Evolutionary conservation across 2,329 filamentous ascomycete genomes (phyloP).

Genomic region (Arthrobotrys sphaeroides): DNA sequence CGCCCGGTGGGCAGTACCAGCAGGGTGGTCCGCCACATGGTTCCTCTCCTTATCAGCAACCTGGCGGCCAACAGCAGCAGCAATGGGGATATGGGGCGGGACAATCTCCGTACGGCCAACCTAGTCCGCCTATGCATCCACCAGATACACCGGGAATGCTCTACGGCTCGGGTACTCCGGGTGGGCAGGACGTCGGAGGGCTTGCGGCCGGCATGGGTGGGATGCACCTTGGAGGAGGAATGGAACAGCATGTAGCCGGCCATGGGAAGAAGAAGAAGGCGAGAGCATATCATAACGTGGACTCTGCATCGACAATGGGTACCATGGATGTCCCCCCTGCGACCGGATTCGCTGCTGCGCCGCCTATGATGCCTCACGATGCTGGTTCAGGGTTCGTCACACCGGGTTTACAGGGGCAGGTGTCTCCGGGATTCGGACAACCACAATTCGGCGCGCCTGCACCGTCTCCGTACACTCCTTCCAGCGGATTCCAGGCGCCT

Average conservation of each 20-base stretch:
- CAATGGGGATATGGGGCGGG: conserved; percentile 21
- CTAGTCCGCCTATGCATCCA: conserved; percentile 59
- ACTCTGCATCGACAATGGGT: conserved; percentile 70
- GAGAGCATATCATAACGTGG: conserved; percentile 90
- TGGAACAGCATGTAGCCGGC: conserved; percentile 64
- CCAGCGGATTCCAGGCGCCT: conserved; percentile 52
- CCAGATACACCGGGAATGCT: conserved; percentile 54
- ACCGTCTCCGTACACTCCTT: conserved; percentile 61
- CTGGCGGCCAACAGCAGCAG: conserved; percentile 37
- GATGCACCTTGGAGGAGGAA: conserved; percentile 69
- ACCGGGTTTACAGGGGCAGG: conserved; percentile 40
- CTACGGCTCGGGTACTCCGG: conserved; percentile 33
- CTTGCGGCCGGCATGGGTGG: conserved; percentile 61
- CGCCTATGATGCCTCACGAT: conserved; percentile 44
- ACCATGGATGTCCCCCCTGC: conserved; percentile 66
- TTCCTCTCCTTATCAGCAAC: conserved; percentile 54
- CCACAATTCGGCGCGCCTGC: conserved; percentile 65
- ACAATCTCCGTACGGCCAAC: conserved; percentile 39
- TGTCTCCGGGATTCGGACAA: conserved; percentile 58
- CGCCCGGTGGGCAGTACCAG: conserved; percentile 60
- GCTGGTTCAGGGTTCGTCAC: conserved; percentile 41
- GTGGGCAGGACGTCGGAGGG: conserved; percentile 55
- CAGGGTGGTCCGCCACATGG: conserved; percentile 56
- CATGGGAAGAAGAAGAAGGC: conserved; percentile 82
- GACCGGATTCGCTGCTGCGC: conserved; percentile 56